A percentile compares a stretch with the other conserved stretches of the same genome.
These are phyloP conservation scores for Penicillium tannophilum DNA, from an alignment of 495 filamentous ascomycete species.

Conservation along the genomic window DNA sequence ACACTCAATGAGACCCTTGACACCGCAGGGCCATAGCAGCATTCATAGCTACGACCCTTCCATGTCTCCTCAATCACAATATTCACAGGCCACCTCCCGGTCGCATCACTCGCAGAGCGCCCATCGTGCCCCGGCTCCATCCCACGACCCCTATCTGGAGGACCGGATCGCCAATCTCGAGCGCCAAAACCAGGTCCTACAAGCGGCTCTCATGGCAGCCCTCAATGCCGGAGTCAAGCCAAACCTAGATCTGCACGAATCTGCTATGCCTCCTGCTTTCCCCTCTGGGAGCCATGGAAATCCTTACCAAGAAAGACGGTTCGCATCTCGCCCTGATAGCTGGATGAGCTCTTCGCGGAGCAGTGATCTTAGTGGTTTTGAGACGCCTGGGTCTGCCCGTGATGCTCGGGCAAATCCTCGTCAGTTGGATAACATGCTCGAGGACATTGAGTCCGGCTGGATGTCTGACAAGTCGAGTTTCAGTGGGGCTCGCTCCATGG, in stretches of 20 bases:
- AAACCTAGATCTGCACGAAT: conserved; percentile 30
- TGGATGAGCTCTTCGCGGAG: conserved; percentile 39
- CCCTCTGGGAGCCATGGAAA: conserved; percentile 5
- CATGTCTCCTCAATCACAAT: conserved; percentile 28
- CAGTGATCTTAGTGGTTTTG: conserved; percentile 29
- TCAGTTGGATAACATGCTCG: conserved; percentile 43
- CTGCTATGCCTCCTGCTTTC: conserved; percentile 21
- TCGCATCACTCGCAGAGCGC: conserved; percentile 27
- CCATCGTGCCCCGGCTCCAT: conserved; percentile 14
- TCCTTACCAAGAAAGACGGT: conserved; percentile 18
- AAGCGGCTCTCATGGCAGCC: conserved; percentile 46
- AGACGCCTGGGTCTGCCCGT: conserved; percentile 18
- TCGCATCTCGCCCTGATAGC: conserved; percentile 32
- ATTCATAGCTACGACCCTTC: conserved; percentile 24
- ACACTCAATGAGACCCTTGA: conserved; percentile 19
- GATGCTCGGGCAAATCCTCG: conserved; percentile 29
- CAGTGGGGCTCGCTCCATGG: conserved; percentile 13
- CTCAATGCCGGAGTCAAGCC: conserved; percentile 38
- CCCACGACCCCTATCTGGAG: conserved; percentile 31
- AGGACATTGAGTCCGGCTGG: conserved; percentile 42
- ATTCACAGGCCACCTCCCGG: conserved; percentile 26
- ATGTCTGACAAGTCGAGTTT: conserved; percentile 37
- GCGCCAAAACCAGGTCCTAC: conserved; percentile 49
- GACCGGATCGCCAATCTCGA: conserved; percentile 45
- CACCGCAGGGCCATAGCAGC: conserved; percentile 29